Evolutionary conservation across 345 rosid genomes (phyloP), one percentile per base, ranked within the genome.

Genomic region (Anastatica hierochuntica): DNA sequence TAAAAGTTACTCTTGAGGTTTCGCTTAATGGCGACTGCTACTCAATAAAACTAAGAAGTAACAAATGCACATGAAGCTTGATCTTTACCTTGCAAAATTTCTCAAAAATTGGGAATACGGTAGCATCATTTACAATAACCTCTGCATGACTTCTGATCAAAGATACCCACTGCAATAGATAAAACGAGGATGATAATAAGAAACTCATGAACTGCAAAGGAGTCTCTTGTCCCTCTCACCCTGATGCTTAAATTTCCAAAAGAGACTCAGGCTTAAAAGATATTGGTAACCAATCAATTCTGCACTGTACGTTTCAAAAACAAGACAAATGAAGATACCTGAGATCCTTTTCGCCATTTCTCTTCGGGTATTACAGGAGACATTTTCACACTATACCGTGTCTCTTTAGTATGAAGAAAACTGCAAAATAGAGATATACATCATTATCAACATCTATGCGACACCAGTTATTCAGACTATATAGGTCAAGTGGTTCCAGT

Each of bases 291-390:
- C 10, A 18, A 36, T 15, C 1, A 58, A 29, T 12, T 44, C 48
- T 10, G 8, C 6, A 12, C 33, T 10, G 34, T 18, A 14, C 7
- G 18, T 45, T 23, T 36, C 16, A 33, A 34, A 58, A 41, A 56
- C 9, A 33, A 17, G 43, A 19, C 12, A 36, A n/a, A 29, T 17
- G 53, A 57, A 49, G 55, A 59, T 46, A 86, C 98, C 95, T 90
- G 98, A 43, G 95, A 83, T 53, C 95, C 98, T 75, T 90, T 90
- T 51, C 90, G 76, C 95, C 96, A 87, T 63, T 72, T 84, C 3
- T 58, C 56, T 72, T 78, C 79, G 12, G 80, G 80, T 56, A 90
- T 78, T 11, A 70, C 50, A 29, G 79, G 72, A 29, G 82, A 77
- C 98, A 90, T 90, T 50, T 81, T 69, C 12, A 53, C 70, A 73